Conservation (phyloP, 129 eudicot species). For the Pulicaria dysenterica region DNA sequence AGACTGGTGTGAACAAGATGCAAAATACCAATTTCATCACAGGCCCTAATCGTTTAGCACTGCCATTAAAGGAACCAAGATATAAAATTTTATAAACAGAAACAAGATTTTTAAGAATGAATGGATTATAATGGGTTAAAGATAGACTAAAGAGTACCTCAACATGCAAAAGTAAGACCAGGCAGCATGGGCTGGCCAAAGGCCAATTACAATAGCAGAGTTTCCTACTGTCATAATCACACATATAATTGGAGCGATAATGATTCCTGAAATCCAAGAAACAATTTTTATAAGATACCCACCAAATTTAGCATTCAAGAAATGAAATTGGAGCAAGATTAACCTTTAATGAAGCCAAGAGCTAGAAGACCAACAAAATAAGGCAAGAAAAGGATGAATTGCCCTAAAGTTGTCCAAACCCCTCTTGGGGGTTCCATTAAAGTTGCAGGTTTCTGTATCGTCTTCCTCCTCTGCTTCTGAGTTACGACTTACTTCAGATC, state of each 20-base stretch:
- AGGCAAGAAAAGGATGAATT: conserved; percentile 82
- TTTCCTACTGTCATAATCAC: conserved; percentile 60
- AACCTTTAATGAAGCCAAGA: conserved; percentile 91
- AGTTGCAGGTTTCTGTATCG: conserved; percentile 28
- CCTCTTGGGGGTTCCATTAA: conserved; percentile 83
- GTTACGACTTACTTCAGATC: conserved; percentile 28
- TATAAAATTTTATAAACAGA: background rate
- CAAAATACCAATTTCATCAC: conserved; percentile 69
- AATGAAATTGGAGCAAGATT: conserved; percentile 6
- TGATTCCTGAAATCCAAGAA: conserved; percentile 32
- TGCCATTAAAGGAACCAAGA: conserved; percentile 40
- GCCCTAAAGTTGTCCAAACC: conserved; percentile 58
- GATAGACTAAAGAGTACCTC: conserved; percentile 42
- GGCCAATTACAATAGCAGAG: conserved; percentile 73
- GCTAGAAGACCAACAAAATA: conserved; percentile 77
- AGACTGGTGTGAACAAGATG: conserved; percentile 41
- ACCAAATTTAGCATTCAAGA: background rate
- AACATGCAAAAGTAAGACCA: conserved; percentile 62
- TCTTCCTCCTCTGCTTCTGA: conserved; percentile 27
- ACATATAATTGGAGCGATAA: conserved; percentile 71
- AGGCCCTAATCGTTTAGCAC: conserved; percentile 84
- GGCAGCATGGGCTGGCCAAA: conserved; percentile 74
- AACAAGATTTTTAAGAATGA: background rate
- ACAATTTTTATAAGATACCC: conserved; percentile 12
- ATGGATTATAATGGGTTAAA: conserved; percentile 1